Conservation (phyloP, 176 grass and related monocot genomes). For the Musa schizocarpa region DNA sequence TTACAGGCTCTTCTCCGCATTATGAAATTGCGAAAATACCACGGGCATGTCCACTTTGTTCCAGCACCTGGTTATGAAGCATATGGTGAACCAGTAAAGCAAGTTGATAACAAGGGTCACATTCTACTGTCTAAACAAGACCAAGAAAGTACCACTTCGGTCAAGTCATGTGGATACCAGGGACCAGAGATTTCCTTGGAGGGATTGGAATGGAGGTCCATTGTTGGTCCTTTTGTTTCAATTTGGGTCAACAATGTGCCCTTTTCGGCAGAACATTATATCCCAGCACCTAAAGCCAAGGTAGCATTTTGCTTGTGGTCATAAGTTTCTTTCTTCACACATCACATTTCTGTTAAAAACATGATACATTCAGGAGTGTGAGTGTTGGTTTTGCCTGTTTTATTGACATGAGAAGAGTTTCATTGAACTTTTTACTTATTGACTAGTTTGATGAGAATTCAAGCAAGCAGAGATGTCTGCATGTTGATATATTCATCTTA, state of each 20-base stretch:
- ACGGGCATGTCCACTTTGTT: conserved; percentile 55
- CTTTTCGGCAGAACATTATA: conserved; percentile 48
- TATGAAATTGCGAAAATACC: conserved; percentile 62
- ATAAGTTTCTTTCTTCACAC: neutral
- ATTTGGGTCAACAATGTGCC: conserved; percentile 72
- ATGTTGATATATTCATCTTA: neutral
- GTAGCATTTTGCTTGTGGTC: conserved; percentile 15
- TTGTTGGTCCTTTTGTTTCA: conserved; percentile 65
- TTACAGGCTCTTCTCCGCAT: conserved; percentile 51
- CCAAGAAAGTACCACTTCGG: conserved; percentile 17
- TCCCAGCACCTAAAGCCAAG: conserved; percentile 68
- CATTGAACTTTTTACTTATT: neutral
- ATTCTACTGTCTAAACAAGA: neutral
- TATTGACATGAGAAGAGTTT: neutral
- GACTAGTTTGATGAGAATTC: too few relatives aligned
- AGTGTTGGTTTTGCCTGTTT: neutral
- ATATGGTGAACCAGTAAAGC: conserved; percentile 42
- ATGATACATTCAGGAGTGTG: neutral
- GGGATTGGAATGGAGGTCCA: conserved; percentile 42
- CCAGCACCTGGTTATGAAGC: conserved; percentile 75
- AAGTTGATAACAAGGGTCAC: conserved; percentile 12
- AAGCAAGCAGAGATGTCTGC: neutral
- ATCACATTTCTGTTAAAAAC: neutral
- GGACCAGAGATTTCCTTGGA: conserved; percentile 31
- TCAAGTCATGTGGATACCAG: conserved; percentile 29